A percentile compares a stretch with the other conserved stretches of the same genome.
These are phyloP conservation scores for Aspergillus alliaceus DNA, from an alignment of 2,329 filamentous ascomycete genomes.

Conservation along the genomic window DNA sequence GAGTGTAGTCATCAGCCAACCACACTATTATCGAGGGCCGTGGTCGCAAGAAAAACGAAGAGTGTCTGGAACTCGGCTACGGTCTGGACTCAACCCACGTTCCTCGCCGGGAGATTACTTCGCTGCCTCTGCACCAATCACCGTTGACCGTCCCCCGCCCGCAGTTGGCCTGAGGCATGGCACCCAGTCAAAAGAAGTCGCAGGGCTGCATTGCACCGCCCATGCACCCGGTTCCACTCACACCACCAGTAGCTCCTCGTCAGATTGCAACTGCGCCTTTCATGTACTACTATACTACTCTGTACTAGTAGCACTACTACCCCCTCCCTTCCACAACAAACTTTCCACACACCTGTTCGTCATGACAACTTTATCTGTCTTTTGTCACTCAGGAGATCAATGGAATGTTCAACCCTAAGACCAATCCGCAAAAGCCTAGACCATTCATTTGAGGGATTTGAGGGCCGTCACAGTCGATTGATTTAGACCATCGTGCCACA, in stretches of 20 bases:
- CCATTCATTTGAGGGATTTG: neutral
- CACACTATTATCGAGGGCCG: too few relatives aligned
- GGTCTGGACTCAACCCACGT: conserved; percentile 19
- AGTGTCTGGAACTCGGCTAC: conserved; percentile 1
- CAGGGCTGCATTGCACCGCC: neutral
- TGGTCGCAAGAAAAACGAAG: neutral
- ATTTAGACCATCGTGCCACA: neutral
- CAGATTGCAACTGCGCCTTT: neutral
- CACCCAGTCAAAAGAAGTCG: neutral
- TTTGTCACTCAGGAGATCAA: neutral
- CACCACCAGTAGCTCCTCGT: neutral
- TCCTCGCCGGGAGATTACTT: conserved; percentile 19
- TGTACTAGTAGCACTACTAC: neutral
- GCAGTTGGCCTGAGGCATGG: conserved; percentile 13
- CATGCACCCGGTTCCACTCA: neutral
- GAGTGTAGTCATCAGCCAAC: neutral
- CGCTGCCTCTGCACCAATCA: conserved; percentile 13
- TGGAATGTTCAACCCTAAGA: neutral
- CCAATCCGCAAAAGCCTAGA: neutral
- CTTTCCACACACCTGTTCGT: neutral
- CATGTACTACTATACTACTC: too few relatives aligned
- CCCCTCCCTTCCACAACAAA: too few relatives aligned
- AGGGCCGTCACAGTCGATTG: neutral
- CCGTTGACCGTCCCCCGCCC: neutral
- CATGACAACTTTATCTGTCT: neutral